Base-by-base conservation (phyloP, 352 stramenopile species). In the Hyaloperonospora brassicae region DNA sequence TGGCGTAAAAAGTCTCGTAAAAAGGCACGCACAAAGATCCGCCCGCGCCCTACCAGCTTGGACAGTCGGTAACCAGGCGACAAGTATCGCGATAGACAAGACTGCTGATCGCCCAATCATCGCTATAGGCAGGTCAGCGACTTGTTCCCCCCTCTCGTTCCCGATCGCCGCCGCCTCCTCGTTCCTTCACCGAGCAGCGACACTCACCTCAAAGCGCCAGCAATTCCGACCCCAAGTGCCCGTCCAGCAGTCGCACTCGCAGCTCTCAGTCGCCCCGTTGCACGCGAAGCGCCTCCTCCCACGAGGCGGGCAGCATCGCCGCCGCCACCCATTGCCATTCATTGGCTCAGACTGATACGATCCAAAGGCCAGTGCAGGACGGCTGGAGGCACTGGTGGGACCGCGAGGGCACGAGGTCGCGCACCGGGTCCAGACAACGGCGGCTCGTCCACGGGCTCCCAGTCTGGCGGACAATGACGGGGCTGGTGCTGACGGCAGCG, bases 1-100 rank as follows among this genome's bases (percentile, higher is more conserved):
- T 34, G 27, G 27, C 41, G 52, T 61, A 66, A 66, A 54, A 14
- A 42, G 12, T 8, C 14, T 25, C n/a, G 56, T 62, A 59, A 59
- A 53, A 59, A 53, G 14, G n/a, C 41, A 34, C 44, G 49, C 56
- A 43, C 41, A 62, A 57, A 34, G 27, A 34, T 34, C 27, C 27
- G 27, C 27, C 4, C 27, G 27, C 27, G 4, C 8, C 4, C 4
- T 34, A 34, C 4, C 27, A 34, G 27, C 27, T 34, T 34, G 4
- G 27, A 34, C 4, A 34, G 27, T 34, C 27, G 4, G 27, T 4
- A 34, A 34, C 4, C 4, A 9, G 4, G 27, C 4, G 27, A 34
- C 4, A 4, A 9, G 27, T 34, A 34, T 34, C 27, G 4, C 4
- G 8, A 34, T 34, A 34, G 4, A 34, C 27, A 8, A 42, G 17